Evolutionary conservation across 352 stramenopile genomes (phyloP), one percentile per base, ranked within the genome.

Genomic region (Phytophthora kernoviae): DNA sequence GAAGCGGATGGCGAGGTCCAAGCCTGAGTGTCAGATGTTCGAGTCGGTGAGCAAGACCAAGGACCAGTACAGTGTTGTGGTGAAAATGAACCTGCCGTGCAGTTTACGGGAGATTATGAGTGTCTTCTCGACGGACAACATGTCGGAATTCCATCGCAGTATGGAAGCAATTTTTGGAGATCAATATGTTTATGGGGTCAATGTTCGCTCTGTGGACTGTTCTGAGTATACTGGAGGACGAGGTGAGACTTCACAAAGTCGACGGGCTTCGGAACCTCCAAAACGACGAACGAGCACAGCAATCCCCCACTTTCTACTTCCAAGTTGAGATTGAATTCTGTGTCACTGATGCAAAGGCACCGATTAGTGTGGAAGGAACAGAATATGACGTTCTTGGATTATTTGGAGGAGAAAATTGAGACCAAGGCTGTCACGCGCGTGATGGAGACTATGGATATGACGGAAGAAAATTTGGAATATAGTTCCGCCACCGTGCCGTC

Each of bases 101-200:
- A 83, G 70, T 51, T 56, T 90, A 30, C 62, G 68, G 27, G 80
- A 90, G 46, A 75, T 90, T 43, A 82, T 85, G 77, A 71, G 58
- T 58, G 75, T 86, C 12, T 72, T 86, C 40, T 67, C 81, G 4
- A 86, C 78, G 5, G 68, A 81, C 50, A 68, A 75, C 15, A 53
- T 48, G 5, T 27, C 57, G 14, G 75, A 87, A 50, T 88, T 88
- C 34, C 81, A 90, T 50, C 75, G 73, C 45, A 78, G 71, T 52
- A 90, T 90, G 81, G 69, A 71, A 27, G 78, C 76, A 27, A 45
- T 90, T 50, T 90, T 88, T 54, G 81, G 78, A 10, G 72, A 81
- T 24, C 65, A 77, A 49, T 90, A 90, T 42, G 71, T 88, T 40
- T 84, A 80, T 26, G 81, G 81, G 0, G 48, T 82, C 11, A 79